Evolutionary conservation across 495 filamentous ascomycete genomes (phyloP).

Genomic region (Penicillium bialowiezense): DNA sequence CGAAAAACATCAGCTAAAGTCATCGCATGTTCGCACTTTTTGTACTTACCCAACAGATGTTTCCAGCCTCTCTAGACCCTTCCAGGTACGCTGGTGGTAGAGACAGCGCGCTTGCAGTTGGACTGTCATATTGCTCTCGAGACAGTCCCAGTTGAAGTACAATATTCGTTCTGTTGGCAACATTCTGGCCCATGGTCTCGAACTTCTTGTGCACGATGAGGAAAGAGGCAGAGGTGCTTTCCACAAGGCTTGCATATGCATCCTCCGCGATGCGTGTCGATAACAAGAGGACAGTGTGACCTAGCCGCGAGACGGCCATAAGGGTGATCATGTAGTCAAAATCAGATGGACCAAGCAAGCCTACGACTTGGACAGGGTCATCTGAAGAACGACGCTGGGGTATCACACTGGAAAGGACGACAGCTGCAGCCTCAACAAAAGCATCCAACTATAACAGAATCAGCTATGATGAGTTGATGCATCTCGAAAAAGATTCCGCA

Average conservation of each 20-base stretch:
- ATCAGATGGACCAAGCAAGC: slow-evolving; percentile 39
- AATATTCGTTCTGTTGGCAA: slow-evolving; percentile 10
- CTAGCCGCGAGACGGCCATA: slow-evolving; percentile 41
- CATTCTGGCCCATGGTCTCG: slow-evolving; percentile 12
- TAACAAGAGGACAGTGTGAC: slow-evolving; percentile 45
- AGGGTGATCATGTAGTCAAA: slow-evolving; percentile 44
- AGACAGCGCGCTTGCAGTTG: neutral
- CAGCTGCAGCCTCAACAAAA: slow-evolving; percentile 30
- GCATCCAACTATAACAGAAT: slow-evolving; percentile 17
- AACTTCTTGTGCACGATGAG: slow-evolving; percentile 18
- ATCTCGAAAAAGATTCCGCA: no score
- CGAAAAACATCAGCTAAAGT: no score
- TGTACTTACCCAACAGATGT: slow-evolving; percentile 28
- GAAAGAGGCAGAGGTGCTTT: slow-evolving; percentile 21
- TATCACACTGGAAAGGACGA: slow-evolving; percentile 18
- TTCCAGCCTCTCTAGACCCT: slow-evolving; percentile 15
- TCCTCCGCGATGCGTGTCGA: slow-evolving; percentile 43
- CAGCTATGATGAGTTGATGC: no score
- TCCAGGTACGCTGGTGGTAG: slow-evolving; percentile 19
- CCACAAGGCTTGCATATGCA: slow-evolving; percentile 39
- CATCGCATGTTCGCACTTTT: no score
- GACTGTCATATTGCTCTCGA: slow-evolving; percentile 1
- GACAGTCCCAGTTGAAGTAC: slow-evolving; percentile 7
- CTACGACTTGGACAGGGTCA: slow-evolving; percentile 39
- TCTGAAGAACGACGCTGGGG: slow-evolving; percentile 22